Evolutionary conservation across 768 basidiomycete genomes (phyloP).

Genomic region (Symmetrospora coprosmae): DNA sequence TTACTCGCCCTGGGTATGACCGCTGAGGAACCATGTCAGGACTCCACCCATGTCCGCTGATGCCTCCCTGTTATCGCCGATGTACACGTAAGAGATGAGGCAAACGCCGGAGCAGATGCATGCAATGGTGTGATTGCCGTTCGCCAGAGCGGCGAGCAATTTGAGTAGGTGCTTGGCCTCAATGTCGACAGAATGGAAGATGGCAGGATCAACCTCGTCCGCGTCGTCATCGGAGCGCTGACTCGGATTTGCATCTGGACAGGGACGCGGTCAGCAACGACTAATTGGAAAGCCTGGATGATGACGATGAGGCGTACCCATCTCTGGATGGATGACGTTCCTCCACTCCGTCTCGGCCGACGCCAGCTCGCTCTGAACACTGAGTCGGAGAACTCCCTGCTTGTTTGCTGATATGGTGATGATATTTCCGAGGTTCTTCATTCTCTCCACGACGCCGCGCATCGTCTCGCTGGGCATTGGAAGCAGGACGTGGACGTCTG

Average conservation of each 20-base stretch:
- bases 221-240: slow-evolving; percentile 27
- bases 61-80: slow-evolving; percentile 46
- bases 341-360: slow-evolving; percentile 64
- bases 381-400: slow-evolving; percentile 43
- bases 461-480: slow-evolving; percentile 55
- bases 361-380: slow-evolving; percentile 44
- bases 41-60: slow-evolving; percentile 1
- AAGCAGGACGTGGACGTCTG: slow-evolving; percentile 46
- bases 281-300: background rate
- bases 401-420: slow-evolving; percentile 58
- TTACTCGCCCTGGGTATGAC: slow-evolving; percentile 11
- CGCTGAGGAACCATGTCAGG: slow-evolving; percentile 2
- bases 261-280: slow-evolving; percentile 15
- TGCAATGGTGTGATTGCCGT: slow-evolving; percentile 71
- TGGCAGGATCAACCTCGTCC: slow-evolving; percentile 42
- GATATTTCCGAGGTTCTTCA: slow-evolving; percentile 56
- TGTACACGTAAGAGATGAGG: slow-evolving; percentile 73
- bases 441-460: slow-evolving; percentile 58
- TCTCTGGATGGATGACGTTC: slow-evolving; percentile 50
- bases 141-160: slow-evolving; percentile 63
- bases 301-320: slow-evolving; percentile 26
- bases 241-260: background rate
- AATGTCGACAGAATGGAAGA: slow-evolving; percentile 53
- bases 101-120: slow-evolving; percentile 74
- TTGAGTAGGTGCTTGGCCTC: slow-evolving; percentile 63